These are phyloP conservation scores for Stachybotrys chlorohalonatus DNA, from an alignment of 2,329 filamentous ascomycete genomes.

Conservation along the genomic window DNA sequence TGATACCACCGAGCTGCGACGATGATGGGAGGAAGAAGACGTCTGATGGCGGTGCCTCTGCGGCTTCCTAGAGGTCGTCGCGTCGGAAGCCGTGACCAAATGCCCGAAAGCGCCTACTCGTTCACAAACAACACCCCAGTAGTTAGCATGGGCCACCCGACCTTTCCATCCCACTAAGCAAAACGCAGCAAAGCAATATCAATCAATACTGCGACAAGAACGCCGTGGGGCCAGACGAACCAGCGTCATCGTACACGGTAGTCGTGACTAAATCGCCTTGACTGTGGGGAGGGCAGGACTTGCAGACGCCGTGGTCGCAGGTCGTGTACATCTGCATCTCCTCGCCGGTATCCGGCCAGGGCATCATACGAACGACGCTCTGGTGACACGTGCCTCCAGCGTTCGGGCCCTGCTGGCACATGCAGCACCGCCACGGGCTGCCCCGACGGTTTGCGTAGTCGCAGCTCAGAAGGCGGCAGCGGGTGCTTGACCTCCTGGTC, in stretches of 20 bases:
- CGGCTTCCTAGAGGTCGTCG: too few relatives aligned
- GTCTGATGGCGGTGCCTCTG: neutral
- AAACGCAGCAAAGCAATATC: too few relatives aligned
- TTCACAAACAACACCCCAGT: too few relatives aligned
- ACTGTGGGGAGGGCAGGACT: slow-evolving; percentile 6
- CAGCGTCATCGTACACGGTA: too few relatives aligned
- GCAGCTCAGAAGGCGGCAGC: slow-evolving; percentile 42
- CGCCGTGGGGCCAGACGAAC: too few relatives aligned
- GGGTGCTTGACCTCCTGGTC: slow-evolving; percentile 18
- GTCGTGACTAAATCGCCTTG: too few relatives aligned
- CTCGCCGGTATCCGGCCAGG: slow-evolving; percentile 20
- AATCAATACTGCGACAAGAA: too few relatives aligned
- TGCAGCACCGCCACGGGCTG: slow-evolving; percentile 40
- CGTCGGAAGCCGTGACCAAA: too few relatives aligned
- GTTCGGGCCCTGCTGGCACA: slow-evolving; percentile 42
- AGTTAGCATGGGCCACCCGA: too few relatives aligned
- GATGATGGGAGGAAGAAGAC: neutral
- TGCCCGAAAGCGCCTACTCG: too few relatives aligned
- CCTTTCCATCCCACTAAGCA: too few relatives aligned
- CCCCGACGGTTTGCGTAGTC: slow-evolving; percentile 18
- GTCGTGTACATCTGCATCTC: slow-evolving; percentile 24
- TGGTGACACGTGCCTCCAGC: slow-evolving; percentile 43
- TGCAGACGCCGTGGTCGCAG: slow-evolving; percentile 46
- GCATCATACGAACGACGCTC: slow-evolving; percentile 13
- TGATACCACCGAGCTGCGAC: neutral